phyloP scores from a whole-genome alignment of 73 alveolate genomes.

The Halteria grandinella region DNA sequence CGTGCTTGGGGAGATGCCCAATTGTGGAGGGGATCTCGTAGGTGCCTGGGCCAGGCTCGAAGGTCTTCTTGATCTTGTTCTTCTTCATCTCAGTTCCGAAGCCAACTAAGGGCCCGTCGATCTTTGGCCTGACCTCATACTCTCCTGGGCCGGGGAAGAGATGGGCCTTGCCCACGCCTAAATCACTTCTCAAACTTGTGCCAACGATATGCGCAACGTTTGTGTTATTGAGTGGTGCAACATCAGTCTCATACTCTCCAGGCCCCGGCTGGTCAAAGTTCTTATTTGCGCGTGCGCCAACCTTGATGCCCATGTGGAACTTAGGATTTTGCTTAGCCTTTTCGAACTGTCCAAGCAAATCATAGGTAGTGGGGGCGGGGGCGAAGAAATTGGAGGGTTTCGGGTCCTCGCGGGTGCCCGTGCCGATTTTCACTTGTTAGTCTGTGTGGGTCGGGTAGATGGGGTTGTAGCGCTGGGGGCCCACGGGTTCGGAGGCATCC shows the following conservation, averaged over 20 bases:
- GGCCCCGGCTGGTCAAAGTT: constrained; percentile 52
- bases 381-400: constrained; percentile 41
- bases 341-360: constrained; percentile 50
- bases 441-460: constrained; percentile 33
- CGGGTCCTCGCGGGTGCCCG: constrained; percentile 37
- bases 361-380: constrained; percentile 66
- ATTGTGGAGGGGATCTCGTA: constrained; percentile 63
- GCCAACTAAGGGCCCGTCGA: neutral
- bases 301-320: constrained; percentile 74
- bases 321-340: constrained; percentile 43
- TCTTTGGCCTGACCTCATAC: constrained; percentile 27
- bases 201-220: constrained; percentile 59
- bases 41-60: constrained; percentile 73
- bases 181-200: constrained; percentile 66
- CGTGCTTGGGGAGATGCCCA: constrained; percentile 68
- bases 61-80: constrained; percentile 64
- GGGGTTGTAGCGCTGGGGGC: constrained; percentile 25
- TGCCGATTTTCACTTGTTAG: constrained; percentile 11
- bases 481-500: constrained; percentile 6
- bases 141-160: constrained; percentile 73
- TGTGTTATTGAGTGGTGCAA: constrained; percentile 45
- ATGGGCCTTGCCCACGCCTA: constrained; percentile 76
- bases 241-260: constrained; percentile 63
- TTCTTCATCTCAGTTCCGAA: constrained; percentile 64
- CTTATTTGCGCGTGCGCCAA: constrained; percentile 34